Evolutionary conservation across 2,329 filamentous ascomycete species (phyloP), one percentile per base, ranked within the genome.

Genomic region (Dichotomopilus funicola): DNA sequence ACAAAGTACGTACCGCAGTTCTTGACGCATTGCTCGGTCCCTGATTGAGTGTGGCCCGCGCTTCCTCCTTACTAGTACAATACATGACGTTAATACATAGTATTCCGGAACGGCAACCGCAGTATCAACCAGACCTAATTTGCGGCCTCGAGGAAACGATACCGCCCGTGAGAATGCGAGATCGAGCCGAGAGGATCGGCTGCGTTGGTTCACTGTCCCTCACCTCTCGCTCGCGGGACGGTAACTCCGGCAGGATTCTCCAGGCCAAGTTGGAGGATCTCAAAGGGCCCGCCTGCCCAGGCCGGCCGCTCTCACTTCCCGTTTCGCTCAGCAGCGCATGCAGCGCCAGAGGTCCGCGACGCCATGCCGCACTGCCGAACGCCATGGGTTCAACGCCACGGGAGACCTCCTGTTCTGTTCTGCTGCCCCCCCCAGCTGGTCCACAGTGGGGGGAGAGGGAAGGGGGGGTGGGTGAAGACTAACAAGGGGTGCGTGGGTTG

Each of bases 291-390:
- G 48, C 51, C 51, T 50, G 54, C 48, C 48, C 49, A 53, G 19
- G 19, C 19, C 12, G 57, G 38, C 53, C 53, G 53, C 54, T 59
- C 47, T 51, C 57, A 49, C 53, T 58, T 54, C 57, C 57, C 48
- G 40, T 61, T 57, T 61, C 48, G 53, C 57, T 55, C 57, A 54
- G 50, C 50, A 56, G 44, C 58, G 57, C 57, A 61, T 57, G 57
- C 51, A 53, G 45, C 53, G 44, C 46, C 43, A 53, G 51, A 54
- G 58, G 56, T 59, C 49, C 43, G 59, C 53, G 58, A 62, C 61
- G 59, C 58, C 62, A 64, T 62, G 63, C 63, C 63, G 62, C 62
- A 60, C 59, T 64, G 61, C 63, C 63, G 61, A 61, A 61, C 60
- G 54, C 58, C 62, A 59, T 61, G 60, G 57, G 51, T 47, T 57